Conservation (phyloP, 2,329 filamentous ascomycete genomes). For the Pseudogymnoascus sp. region DNA sequence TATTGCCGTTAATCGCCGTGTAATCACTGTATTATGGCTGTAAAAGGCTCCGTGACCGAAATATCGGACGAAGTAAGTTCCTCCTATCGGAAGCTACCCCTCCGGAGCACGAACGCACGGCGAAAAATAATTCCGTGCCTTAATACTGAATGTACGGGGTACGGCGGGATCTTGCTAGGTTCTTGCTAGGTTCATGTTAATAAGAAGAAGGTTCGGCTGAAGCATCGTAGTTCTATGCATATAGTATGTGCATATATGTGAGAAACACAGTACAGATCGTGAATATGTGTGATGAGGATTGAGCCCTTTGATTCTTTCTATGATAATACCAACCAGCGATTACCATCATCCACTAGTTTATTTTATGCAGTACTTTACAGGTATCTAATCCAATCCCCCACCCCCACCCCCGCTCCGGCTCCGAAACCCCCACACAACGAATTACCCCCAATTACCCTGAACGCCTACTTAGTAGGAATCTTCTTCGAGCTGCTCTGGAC, state of each 20-base stretch:
- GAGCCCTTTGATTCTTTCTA: neutral
- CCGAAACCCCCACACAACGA: neutral
- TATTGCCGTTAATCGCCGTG: neutral
- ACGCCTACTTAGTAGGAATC: neutral
- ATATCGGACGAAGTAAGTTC: slow-evolving; percentile 4
- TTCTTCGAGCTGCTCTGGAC: slow-evolving; percentile 44
- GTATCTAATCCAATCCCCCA: slow-evolving; percentile 4
- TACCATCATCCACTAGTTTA: neutral
- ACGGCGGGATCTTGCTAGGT: neutral
- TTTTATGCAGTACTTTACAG: slow-evolving; percentile 2
- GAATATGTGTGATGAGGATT: neutral
- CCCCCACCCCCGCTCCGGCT: slow-evolving; percentile 1
- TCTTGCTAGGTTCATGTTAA: neutral
- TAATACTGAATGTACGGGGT: neutral
- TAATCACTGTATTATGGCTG: neutral
- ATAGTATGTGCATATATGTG: neutral
- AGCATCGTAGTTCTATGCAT: neutral
- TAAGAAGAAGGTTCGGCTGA: neutral
- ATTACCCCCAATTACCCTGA: neutral
- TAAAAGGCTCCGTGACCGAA: slow-evolving; percentile 5
- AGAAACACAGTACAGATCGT: neutral
- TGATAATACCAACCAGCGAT: neutral
- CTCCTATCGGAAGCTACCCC: neutral
- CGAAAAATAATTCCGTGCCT: slow-evolving; percentile 4
- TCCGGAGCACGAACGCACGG: neutral